Evolutionary conservation across 2,329 filamentous ascomycete genomes (phyloP).

Genomic region (Neofusicoccum parvum): DNA sequence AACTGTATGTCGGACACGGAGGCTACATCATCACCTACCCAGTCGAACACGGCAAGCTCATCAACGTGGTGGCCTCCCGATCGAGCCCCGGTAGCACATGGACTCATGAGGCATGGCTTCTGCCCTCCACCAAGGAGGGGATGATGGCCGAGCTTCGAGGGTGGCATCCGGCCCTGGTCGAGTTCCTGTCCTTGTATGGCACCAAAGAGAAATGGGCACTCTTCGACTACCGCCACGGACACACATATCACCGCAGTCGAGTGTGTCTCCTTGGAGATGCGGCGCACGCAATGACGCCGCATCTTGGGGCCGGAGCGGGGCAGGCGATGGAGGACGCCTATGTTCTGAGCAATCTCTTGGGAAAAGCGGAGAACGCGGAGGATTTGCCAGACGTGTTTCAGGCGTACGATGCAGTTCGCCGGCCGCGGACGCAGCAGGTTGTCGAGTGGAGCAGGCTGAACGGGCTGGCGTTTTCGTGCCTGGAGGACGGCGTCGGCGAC

Average conservation of each 20-base stretch:
- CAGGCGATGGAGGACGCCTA: constrained; percentile 59
- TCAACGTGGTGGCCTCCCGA: constrained; percentile 21
- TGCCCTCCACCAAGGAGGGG: constrained; percentile 27
- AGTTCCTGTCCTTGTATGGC: constrained; percentile 24
- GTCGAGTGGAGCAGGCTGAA: constrained; percentile 35
- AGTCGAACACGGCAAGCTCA: constrained; percentile 9
- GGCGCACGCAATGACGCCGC: constrained; percentile 58
- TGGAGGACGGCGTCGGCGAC: constrained; percentile 26
- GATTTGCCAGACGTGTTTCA: constrained; percentile 36
- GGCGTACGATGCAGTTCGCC: constrained; percentile 39
- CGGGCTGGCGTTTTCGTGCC: constrained; percentile 29
- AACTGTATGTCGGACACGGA: constrained; percentile 18
- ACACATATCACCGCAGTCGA: constrained; percentile 47
- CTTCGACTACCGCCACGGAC: constrained; percentile 56
- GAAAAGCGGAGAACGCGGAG: constrained; percentile 12
- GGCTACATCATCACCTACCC: constrained; percentile 22
- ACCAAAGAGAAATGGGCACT: constrained; percentile 56
- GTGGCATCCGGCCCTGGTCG: constrained; percentile 25
- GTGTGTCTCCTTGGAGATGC: constrained; percentile 50
- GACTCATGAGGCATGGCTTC: constrained; percentile 20
- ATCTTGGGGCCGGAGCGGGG: constrained; percentile 59
- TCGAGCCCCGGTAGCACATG: constrained; percentile 22
- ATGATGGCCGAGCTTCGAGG: constrained; percentile 25
- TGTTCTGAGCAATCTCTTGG: constrained; percentile 43
- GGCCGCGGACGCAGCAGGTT: constrained; percentile 33